Base-by-base conservation (phyloP, 306 rosid genomes). In the Cajanus cajan region DNA sequence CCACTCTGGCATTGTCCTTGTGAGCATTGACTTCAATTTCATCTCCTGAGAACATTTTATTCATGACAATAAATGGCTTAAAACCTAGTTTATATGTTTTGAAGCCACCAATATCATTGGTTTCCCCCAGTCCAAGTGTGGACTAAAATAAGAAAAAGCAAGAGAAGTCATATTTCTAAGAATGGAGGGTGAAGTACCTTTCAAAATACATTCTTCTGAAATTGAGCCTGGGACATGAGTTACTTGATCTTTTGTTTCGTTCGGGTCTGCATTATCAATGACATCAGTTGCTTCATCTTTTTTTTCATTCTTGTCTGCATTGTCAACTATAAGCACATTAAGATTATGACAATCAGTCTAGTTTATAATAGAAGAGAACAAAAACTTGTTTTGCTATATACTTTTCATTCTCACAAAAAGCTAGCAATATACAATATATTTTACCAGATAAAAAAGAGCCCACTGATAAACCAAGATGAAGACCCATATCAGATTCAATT, bases 381-480 rank as follows among this genome's bases (percentile, higher is more conserved):
- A 55, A 22, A 34, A 44, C 40, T 25, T 21, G 74, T 73, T 72
- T 59, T 80, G 70, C 63, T 61, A 43, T 77, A 69, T 65, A 57
- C 36, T 67, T 69, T 67, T 69, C 15, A 62, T 36, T 55, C 55
- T 33, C 22, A 62, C 36, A 13, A 69, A 83, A 74, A 40, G 45
- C 13, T 6, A 66, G 22, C 19, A 13, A 43, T 40, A 48, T 34
- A 64, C 28, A 47, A 50, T 47, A 83, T 67, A 71, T 33, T 54
- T 83, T 90, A 94, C 97, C 96, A 55, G 89, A 77, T 76, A 89
- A 68, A 77, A 88, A 87, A 5, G 89, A 80, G 73, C 93, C 93
- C 78, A 88, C 87, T 10, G 91, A 85, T 68, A 90, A 90, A 85
- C 95, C 97, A 45, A 90, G 92, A 82, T 90, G 86, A 81, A 88